These are phyloP conservation scores for Zizania latifolia DNA, from an alignment of 176 grass and related monocot species.

Conservation along the genomic window DNA sequence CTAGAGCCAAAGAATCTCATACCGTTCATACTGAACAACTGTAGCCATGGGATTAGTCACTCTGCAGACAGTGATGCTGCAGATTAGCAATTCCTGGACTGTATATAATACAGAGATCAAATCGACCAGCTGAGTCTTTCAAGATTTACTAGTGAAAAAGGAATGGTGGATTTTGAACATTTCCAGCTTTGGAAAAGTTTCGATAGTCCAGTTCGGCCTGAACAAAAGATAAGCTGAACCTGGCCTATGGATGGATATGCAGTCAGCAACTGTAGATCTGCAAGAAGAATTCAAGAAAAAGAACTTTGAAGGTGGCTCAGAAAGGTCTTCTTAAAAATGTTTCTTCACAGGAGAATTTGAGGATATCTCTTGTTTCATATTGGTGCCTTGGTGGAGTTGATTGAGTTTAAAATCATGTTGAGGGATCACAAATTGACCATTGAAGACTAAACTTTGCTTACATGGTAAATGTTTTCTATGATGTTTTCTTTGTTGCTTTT, in stretches of 20 bases:
- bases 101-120: not conserved
- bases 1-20: slow-evolving; percentile 15
- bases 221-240: not conserved
- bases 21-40: slow-evolving; percentile 25
- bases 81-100: not conserved
- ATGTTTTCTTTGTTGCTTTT: not conserved
- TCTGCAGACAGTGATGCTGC: not conserved
- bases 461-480: not conserved
- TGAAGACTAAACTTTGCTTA: not conserved
- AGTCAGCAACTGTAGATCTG: not conserved
- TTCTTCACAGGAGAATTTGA: not conserved
- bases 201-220: not conserved
- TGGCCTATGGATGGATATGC: not conserved
- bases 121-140: not conserved
- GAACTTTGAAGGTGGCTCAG: not conserved
- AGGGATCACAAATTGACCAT: not conserved
- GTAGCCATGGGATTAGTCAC: not conserved
- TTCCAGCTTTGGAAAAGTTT: not conserved
- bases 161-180: not conserved
- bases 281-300: not conserved
- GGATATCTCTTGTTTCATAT: not conserved
- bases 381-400: not conserved
- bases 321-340: not conserved
- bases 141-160: not conserved
- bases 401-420: not conserved